A percentile compares a stretch with the other conserved stretches of the same genome.
Evolutionary conservation across 1,284 basidiomycete genomes (phyloP).

Genomic region (Rugosomyces carneus): DNA sequence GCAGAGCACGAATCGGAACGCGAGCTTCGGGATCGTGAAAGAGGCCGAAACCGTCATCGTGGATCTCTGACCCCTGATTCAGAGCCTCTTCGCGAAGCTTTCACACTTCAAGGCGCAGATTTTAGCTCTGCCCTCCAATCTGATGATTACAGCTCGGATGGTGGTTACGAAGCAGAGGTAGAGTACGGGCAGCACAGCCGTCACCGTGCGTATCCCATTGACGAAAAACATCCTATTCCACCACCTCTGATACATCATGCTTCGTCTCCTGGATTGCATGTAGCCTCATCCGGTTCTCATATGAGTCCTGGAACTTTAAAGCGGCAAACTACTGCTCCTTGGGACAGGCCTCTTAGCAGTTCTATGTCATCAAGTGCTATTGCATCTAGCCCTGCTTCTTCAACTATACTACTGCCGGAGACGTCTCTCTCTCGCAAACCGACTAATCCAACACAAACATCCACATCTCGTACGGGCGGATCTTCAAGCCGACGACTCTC

Average conservation of each 20-base stretch:
- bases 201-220: conserved; percentile 64
- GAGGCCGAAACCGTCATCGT: conserved; percentile 40
- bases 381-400: conserved; percentile 52
- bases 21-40: conserved; percentile 52
- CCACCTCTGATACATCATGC: conserved; percentile 48
- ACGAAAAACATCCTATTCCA: conserved; percentile 28
- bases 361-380: conserved; percentile 47
- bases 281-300: conserved; percentile 55
- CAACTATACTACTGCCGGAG: conserved; percentile 52
- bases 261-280: conserved; percentile 47
- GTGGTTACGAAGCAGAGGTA: conserved; percentile 71
- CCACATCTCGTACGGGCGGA: conserved; percentile 49
- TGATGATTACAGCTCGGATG: conserved; percentile 71
- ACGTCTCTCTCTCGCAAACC: conserved; percentile 59
- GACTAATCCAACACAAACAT: conserved; percentile 36
- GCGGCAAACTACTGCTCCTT: conserved; percentile 57
- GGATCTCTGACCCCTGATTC: conserved; percentile 49
- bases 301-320: conserved; percentile 62
- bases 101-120: conserved; percentile 50
- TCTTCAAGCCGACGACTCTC: conserved; percentile 68
- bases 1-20: conserved; percentile 65
- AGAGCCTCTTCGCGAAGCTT: conserved; percentile 54
- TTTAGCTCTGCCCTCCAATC: conserved; percentile 48
- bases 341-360: conserved; percentile 52
- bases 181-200: conserved; percentile 64